phyloP scores from a whole-genome alignment of 2,329 filamentous ascomycete species.

The Ophiocordyceps camponoti-floridani region DNA sequence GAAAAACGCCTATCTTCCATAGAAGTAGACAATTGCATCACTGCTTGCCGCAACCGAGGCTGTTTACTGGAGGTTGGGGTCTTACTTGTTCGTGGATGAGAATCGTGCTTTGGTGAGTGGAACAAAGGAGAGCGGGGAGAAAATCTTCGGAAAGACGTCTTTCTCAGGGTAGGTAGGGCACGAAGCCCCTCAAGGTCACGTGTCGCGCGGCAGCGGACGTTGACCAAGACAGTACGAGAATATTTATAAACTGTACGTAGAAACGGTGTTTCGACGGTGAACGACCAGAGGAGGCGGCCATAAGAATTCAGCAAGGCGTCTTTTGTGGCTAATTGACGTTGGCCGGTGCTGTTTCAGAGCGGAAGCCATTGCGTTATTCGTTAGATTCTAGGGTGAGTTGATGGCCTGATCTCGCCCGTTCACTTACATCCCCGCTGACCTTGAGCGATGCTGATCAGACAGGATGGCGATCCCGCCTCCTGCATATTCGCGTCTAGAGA shows the following conservation, averaged over 20 bases:
- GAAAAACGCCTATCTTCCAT: background rate
- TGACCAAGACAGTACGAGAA: background rate
- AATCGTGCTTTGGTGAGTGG: conserved; percentile 25
- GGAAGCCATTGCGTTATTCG: too few relatives aligned
- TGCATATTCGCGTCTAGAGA: background rate
- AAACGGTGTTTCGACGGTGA: background rate
- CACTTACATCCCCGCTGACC: background rate
- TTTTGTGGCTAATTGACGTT: too few relatives aligned
- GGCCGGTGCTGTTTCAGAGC: too few relatives aligned
- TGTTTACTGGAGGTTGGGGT: background rate
- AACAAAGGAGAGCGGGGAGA: conserved; percentile 12
- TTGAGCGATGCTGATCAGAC: background rate
- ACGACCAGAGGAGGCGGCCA: background rate
- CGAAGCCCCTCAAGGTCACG: conserved; percentile 17
- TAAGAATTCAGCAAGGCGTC: background rate
- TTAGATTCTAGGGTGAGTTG: too few relatives aligned
- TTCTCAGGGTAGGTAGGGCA: conserved; percentile 15
- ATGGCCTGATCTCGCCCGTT: background rate
- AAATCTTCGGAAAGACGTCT: conserved; percentile 10
- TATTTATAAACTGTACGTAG: background rate
- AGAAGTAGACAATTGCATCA: background rate
- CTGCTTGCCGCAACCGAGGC: background rate
- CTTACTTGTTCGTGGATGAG: conserved; percentile 27
- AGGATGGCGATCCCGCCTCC: background rate
- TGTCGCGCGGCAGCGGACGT: conserved; percentile 5